These are phyloP conservation scores for Aquilaria yunnanensis DNA, from an alignment of 345 rosid genomes.

Conservation along the genomic window DNA sequence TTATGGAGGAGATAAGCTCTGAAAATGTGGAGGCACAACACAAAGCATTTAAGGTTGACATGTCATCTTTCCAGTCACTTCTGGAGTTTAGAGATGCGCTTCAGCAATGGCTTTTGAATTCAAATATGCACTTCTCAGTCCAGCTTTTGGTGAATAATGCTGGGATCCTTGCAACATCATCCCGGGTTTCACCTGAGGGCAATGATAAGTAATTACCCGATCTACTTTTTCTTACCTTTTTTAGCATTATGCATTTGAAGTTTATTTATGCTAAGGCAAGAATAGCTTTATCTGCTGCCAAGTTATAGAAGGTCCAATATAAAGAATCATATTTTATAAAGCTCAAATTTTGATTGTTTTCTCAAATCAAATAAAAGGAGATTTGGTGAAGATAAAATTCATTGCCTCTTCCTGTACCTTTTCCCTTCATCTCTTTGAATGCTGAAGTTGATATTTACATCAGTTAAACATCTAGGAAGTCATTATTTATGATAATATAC, in stretches of 20 bases:
- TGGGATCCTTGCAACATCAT: conserved; percentile 77
- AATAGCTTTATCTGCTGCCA: neutral
- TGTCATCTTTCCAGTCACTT: conserved; percentile 66
- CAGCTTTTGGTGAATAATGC: conserved; percentile 91
- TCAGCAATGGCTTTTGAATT: conserved; percentile 69
- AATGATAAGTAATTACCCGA: conserved; percentile 56
- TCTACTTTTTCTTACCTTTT: neutral
- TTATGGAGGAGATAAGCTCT: conserved; percentile 37
- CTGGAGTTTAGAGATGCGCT: conserved; percentile 51
- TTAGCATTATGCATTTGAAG: neutral
- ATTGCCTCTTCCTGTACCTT: no score
- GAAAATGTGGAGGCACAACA: conserved; percentile 44
- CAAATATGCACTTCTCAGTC: conserved; percentile 65
- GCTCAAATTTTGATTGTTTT: no score
- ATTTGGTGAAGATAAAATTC: no score
- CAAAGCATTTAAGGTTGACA: conserved; percentile 63
- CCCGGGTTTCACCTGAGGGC: conserved; percentile 59
- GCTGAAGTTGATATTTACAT: no score
- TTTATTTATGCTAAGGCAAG: no score
- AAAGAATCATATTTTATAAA: conserved; percentile 4
- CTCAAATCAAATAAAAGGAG: no score
- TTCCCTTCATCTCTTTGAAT: no score
- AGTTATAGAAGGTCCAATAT: neutral
- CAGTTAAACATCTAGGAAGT: no score
- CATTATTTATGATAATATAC: no score